Evolutionary conservation across 23 red algal genomes (phyloP).

Genomic region (Chondrus crispus): DNA sequence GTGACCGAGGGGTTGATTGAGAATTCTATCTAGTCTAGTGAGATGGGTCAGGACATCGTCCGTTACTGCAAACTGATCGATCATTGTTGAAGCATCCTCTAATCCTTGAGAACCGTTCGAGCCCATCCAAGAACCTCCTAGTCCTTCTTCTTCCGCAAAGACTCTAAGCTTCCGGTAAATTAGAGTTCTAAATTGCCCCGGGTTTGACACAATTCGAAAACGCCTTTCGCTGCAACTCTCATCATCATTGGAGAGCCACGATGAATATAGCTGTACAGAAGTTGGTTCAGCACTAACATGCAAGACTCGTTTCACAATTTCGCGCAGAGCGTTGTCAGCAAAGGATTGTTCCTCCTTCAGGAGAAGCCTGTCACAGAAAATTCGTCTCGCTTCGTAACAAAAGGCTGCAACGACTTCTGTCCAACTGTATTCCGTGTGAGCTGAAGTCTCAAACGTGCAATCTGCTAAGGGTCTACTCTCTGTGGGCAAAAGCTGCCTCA

Average conservation of each 20-base stretch:
- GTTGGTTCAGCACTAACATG: not conserved
- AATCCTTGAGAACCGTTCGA: not conserved
- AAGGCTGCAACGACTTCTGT: slow-evolving; percentile 44
- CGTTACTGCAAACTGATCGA: slow-evolving; percentile 74
- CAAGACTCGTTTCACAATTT: not conserved
- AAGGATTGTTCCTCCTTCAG: slow-evolving; percentile 1
- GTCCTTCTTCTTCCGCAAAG: slow-evolving; percentile 68
- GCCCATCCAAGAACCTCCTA: slow-evolving; percentile 67
- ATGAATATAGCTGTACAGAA: slow-evolving; percentile 21
- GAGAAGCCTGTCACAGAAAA: slow-evolving; percentile 56
- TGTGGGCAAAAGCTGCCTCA: slow-evolving; percentile 25
- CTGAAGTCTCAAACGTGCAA: not conserved
- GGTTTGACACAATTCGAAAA: slow-evolving; percentile 24
- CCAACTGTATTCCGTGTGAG: not conserved
- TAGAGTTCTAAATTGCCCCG: slow-evolving; percentile 1
- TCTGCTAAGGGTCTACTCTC: not conserved
- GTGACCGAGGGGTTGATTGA: slow-evolving; percentile 54
- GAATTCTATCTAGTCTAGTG: slow-evolving; percentile 55
- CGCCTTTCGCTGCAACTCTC: not conserved
- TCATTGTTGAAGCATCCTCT: slow-evolving; percentile 25
- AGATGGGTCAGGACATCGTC: slow-evolving; percentile 63
- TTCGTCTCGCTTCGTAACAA: slow-evolving; percentile 56
- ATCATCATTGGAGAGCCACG: slow-evolving; percentile 5
- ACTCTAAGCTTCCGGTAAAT: slow-evolving; percentile 59
- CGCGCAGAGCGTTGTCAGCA: not conserved